Evolutionary conservation across 2,329 filamentous ascomycete genomes (phyloP).

Genomic region (Penicillium sumatraense): DNA sequence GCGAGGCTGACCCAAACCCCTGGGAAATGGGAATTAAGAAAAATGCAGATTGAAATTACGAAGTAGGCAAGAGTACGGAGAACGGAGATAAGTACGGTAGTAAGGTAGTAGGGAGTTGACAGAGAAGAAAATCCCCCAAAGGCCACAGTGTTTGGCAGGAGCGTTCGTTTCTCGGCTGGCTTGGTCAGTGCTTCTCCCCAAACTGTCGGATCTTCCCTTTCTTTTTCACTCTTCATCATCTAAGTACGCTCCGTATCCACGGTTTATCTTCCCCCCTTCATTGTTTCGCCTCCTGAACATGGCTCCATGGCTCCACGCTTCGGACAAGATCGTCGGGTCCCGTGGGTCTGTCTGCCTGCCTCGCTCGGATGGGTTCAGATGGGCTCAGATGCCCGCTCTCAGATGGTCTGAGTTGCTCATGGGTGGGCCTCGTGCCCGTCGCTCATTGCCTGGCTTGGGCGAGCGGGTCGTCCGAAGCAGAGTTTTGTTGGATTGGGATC

Average conservation of each 20-base stretch:
- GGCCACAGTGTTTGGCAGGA: slow-evolving; percentile 6
- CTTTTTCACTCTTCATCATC: background rate
- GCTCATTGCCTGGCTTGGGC: slow-evolving; percentile 12
- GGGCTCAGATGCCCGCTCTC: background rate
- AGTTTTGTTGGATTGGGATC: background rate
- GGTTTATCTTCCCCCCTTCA: background rate
- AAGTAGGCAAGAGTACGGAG: no score
- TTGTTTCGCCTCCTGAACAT: slow-evolving; percentile 1
- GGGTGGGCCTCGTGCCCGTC: slow-evolving; percentile 9
- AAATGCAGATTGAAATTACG: background rate
- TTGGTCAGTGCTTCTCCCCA: slow-evolving; percentile 4
- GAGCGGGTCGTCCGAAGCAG: background rate
- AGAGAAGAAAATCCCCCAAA: background rate
- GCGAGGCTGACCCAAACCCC: background rate
- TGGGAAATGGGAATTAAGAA: background rate
- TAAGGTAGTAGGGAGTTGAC: no score
- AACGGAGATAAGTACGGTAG: no score
- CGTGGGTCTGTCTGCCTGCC: background rate
- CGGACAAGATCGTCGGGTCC: slow-evolving; percentile 16
- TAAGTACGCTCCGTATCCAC: no score
- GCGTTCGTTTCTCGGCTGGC: slow-evolving; percentile 1
- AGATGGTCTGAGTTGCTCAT: background rate
- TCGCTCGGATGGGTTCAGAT: background rate
- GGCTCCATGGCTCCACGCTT: slow-evolving; percentile 4
- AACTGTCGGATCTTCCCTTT: slow-evolving; percentile 1